Evolutionary conservation across 371 early-diverging fungal genomes (phyloP), one percentile per base, ranked within the genome.

Genomic region (Lichtheimia hyalospora): DNA sequence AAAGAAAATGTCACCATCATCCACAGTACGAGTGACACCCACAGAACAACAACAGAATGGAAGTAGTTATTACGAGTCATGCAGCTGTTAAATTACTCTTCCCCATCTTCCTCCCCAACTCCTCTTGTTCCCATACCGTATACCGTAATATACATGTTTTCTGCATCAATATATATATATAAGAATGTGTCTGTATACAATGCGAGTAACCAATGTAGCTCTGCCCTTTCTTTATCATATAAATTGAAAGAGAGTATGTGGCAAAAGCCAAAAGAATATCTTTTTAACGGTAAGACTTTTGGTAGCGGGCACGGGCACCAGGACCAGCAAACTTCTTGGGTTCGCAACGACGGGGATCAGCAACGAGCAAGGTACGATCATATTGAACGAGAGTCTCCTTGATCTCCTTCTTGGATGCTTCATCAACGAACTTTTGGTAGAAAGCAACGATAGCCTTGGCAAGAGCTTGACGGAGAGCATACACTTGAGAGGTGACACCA

Each of bases 281-380:
- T 50, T 16, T 74, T 88, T 90, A 90, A 91, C 92, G 92, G 89
- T 92, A 91, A 61, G 91, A 90, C 90, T 96, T 96, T 83, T 95
- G 96, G 92, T 85, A 95, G 76, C 97, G 92, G 73, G 99, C 95
- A 85, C 99, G 94, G 75, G 99, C 99, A 89, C 98, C 99, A 55
- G 90, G 89, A 88, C 99, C 99, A 76, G 98, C 99, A 81, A 97
- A 99, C 88, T 99, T 99, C 97, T 99, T 99, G 85, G 99, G 96
- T 79, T 99, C 99, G 86, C 93, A 92, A 77, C 97, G 96, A 83
- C 99, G 96, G 64, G 98, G 95, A 79, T 99, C 99, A 61, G 98
- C 94, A 54, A 99, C 98, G 52, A 99, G 87, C 55, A 97, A 92
- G 71, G 93, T 90, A 82, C 98, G 95, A 87, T 99, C 99, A 86